Evolutionary conservation across 257 asterid genomes (phyloP).

Genomic region (Mitragyna speciosa): DNA sequence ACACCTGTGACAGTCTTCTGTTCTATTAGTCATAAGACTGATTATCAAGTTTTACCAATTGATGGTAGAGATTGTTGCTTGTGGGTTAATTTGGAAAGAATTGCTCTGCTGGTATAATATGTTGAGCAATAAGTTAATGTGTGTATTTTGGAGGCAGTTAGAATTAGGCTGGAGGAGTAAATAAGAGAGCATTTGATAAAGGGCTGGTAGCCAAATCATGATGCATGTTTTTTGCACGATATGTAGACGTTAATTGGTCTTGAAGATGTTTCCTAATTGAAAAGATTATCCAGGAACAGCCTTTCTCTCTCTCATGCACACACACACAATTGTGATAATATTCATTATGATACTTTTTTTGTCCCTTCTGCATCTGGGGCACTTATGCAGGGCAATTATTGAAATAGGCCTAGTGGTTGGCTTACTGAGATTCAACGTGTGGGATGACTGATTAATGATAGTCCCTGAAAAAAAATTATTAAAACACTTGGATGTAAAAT

Average conservation of each 20-base stretch:
- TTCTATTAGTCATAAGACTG: too few relatives aligned
- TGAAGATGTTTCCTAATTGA: too few relatives aligned
- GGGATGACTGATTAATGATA: background rate
- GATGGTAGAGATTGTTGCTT: too few relatives aligned
- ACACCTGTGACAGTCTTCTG: too few relatives aligned
- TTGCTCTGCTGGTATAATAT: background rate
- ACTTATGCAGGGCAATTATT: background rate
- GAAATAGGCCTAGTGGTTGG: background rate
- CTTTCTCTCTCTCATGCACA: too few relatives aligned
- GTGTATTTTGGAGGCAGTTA: background rate
- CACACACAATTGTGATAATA: too few relatives aligned
- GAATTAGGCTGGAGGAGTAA: background rate
- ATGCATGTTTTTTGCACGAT: background rate
- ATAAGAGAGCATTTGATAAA: background rate
- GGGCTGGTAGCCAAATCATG: background rate
- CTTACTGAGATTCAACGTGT: background rate
- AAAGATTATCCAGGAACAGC: too few relatives aligned
- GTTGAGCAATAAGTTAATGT: background rate
- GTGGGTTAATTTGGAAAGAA: too few relatives aligned
- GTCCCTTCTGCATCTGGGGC: background rate
- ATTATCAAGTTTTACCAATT: too few relatives aligned
- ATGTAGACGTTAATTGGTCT: background rate
- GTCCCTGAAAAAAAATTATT: background rate
- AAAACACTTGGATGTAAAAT: background rate
- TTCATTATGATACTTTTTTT: too few relatives aligned